Base-by-base conservation (phyloP, 208 protist species). In the Acanthamoeba sp. region DNA sequence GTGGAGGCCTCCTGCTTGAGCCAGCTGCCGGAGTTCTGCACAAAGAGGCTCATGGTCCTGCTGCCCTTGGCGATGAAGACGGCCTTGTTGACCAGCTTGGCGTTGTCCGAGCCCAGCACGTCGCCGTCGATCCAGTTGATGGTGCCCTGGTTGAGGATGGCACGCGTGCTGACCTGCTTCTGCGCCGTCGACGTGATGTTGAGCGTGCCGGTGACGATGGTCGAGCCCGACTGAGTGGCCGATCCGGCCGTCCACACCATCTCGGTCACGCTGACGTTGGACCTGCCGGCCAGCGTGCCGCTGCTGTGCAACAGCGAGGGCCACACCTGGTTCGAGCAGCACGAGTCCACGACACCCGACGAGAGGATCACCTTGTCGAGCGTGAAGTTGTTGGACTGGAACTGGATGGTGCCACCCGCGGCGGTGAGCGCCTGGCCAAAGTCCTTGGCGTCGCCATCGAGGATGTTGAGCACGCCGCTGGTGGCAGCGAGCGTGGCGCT, bases 261-360 rank as follows among this genome's bases (percentile, higher is more conserved):
- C 10, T 48, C 36, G 20, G 40, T 2, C 29, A 92, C 66, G 66
- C 40, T 92, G 12, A 92, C 66, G 57, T 92, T 92, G 87, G 87
- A 69, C 12, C 62, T 27, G 34, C 87, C 87, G 4, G 66, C 38
- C 40, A 92, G 87, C 48, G n/a, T 36, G 29, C 87, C 87, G 42
- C 34, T 40, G 38, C 5, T 48, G 6, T 78, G 87, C 27, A 34
- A 4, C 36, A 92, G 87, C 38, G 32, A 1, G 34, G 57, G 62
- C 87, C 87, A 92, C 42, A 92, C 59, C 66, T 76, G 87, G 87
- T 92, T 92, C 34, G 66, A 38, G 87, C 87, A 92, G 87, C 87
- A 69, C 57, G 87, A 42, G 29, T 92, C 87, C 14, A 92, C 59
- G 16, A 42, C 40, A 38, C 62, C 87, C 36, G 87, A 34, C 5